phyloP scores from a whole-genome alignment of 768 basidiomycete species.

The Coprinopsis sp. region DNA sequence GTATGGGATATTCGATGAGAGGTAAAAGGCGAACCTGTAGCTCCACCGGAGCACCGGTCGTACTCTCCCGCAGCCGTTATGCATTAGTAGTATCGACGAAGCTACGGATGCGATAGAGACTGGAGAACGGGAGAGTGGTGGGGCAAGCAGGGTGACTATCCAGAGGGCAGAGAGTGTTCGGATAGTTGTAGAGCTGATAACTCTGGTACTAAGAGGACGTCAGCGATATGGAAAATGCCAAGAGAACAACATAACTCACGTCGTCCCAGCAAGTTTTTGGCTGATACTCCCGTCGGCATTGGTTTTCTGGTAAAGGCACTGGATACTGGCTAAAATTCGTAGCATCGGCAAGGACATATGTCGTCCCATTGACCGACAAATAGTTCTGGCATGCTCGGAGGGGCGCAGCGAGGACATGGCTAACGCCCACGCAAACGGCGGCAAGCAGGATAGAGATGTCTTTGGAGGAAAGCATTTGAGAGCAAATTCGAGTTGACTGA shows the following conservation, averaged over 20 bases:
- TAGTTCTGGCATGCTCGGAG: conserved; percentile 6
- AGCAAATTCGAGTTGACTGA: too few species aligned
- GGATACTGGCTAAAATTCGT: conserved; percentile 12
- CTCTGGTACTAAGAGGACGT: conserved; percentile 7
- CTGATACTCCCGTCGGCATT: conserved; percentile 3
- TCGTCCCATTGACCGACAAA: conserved; percentile 1
- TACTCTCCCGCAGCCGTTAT: conserved; percentile 22
- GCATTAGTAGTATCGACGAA: conserved; percentile 16
- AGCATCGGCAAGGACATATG: conserved; percentile 2
- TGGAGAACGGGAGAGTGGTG: conserved; percentile 6
- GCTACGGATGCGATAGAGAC: conserved; percentile 11
- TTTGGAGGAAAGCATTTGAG: too few species aligned
- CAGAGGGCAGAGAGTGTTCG: conserved; percentile 12
- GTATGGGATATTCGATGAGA: not conserved
- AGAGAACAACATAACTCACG: conserved; percentile 2
- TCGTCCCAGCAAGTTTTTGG: conserved; percentile 13
- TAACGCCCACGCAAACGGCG: not conserved
- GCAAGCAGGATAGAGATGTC: not conserved
- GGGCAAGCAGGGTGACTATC: conserved; percentile 12
- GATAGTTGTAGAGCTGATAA: conserved; percentile 13
- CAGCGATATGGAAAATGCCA: not conserved
- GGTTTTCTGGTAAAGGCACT: conserved; percentile 10
- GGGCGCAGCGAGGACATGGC: not conserved
- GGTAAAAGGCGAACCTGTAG: conserved; percentile 18
- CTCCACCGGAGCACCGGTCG: conserved; percentile 22